phyloP scores from a whole-genome alignment of 2,329 filamentous ascomycete genomes.

The Emericellopsis atlantica region DNA sequence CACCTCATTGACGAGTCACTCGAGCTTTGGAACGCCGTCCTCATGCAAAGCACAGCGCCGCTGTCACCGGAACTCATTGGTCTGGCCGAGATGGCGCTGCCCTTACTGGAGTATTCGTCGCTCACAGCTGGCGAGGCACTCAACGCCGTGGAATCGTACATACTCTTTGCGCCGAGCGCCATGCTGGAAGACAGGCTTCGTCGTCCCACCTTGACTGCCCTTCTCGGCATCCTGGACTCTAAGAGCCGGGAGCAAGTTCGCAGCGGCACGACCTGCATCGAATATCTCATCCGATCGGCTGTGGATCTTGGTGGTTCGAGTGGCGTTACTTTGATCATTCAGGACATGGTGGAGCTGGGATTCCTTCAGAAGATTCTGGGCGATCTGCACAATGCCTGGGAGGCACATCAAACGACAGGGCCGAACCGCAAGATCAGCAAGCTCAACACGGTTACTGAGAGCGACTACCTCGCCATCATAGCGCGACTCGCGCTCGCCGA shows the following conservation, averaged over 20 bases:
- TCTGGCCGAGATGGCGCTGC: conserved; percentile 50
- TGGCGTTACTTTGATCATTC: conserved; percentile 50
- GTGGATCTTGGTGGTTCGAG: conserved; percentile 46
- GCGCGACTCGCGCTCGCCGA: conserved; percentile 66
- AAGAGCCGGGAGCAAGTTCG: conserved; percentile 45
- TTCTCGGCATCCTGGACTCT: conserved; percentile 35
- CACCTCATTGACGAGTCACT: conserved; percentile 87
- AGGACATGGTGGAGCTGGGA: conserved; percentile 50
- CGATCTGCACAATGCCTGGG: conserved; percentile 54
- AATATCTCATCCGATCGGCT: conserved; percentile 52
- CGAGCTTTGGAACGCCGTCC: conserved; percentile 73
- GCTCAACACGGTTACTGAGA: conserved; percentile 64
- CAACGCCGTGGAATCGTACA: conserved; percentile 56
- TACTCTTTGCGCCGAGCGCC: conserved; percentile 55
- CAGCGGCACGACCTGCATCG: conserved; percentile 46
- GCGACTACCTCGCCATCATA: conserved; percentile 76
- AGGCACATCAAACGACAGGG: conserved; percentile 70
- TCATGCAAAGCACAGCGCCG: conserved; percentile 52
- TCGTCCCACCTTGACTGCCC: conserved; percentile 33
- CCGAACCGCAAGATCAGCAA: conserved; percentile 59
- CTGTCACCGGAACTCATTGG: conserved; percentile 48
- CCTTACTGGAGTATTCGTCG: conserved; percentile 53
- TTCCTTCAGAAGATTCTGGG: conserved; percentile 52
- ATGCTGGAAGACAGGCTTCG: conserved; percentile 46
- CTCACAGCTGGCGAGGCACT: conserved; percentile 51